Percentiles rank a stretch among this genome's conserved stretches.
These are phyloP conservation scores for Bipolaris oryzae DNA, from an alignment of 2,329 filamentous ascomycete species.

Conservation along the genomic window DNA sequence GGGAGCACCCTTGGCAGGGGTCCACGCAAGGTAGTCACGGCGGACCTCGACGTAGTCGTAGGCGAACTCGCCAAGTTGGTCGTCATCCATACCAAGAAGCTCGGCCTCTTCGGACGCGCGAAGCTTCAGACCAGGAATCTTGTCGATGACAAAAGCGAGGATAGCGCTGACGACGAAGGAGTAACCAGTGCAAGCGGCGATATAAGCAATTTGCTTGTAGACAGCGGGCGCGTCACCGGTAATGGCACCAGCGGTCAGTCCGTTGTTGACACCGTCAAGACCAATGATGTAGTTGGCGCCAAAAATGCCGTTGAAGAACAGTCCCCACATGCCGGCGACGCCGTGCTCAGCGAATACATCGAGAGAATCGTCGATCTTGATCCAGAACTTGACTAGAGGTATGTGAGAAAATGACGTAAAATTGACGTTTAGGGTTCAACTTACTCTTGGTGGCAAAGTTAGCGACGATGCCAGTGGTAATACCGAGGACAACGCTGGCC, in stretches of 20 bases:
- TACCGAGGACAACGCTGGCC: constrained; percentile 66
- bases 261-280: constrained; percentile 76
- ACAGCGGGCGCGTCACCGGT: constrained; percentile 76
- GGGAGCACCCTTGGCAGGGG: constrained; percentile 72
- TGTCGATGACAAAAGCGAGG: constrained; percentile 76
- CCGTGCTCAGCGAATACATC: constrained; percentile 92
- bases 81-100: constrained; percentile 85
- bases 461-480: constrained; percentile 69
- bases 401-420: constrained; percentile 26
- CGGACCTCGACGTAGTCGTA: constrained; percentile 91
- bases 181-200: constrained; percentile 69
- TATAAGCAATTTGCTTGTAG: constrained; percentile 81
- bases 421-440: constrained; percentile 43
- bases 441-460: constrained; percentile 88
- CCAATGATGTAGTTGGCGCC: constrained; percentile 74
- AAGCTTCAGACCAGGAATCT: constrained; percentile 77
- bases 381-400: constrained; percentile 68
- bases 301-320: constrained; percentile 78
- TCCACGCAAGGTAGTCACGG: constrained; percentile 87
- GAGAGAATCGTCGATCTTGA: constrained; percentile 84
- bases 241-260: constrained; percentile 66
- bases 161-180: constrained; percentile 75
- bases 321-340: constrained; percentile 80
- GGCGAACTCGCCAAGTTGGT: constrained; percentile 87
- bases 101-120: constrained; percentile 82